Evolutionary conservation across 1,139 yeast genomes (phyloP), one percentile per base, ranked within the genome.

Genomic region (Candida tetrigidarum): DNA sequence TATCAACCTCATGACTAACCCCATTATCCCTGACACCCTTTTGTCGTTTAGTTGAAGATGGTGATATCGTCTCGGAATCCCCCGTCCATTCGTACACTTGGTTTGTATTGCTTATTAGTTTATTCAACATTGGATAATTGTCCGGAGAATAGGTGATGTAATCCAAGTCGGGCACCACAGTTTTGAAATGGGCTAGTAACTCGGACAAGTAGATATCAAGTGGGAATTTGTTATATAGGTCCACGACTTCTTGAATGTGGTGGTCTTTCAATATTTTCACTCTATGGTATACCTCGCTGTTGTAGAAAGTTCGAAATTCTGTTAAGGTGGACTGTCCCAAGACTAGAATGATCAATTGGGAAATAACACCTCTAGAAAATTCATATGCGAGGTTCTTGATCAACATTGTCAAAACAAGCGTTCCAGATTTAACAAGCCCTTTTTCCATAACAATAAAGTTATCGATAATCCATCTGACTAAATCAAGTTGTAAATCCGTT

Each of bases 231-330:
- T 49, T 42, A 33, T 56, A 57, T 32, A 73, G 53, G 38, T 68
- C 75, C 2, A 63, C 62, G 15, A 67, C 67, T 28, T 60, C 50
- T 43, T 65, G 62, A 5, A 69, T 60, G 40, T 71, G 74, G 77
- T 77, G 72, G 1, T 55, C 51, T 41, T 60, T 59, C 36, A 64
- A 52, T 9, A 47, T 33, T 12, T 47, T 41, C 3, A 49, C 41
- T 1, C 27, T 33, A 34, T 45, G 50, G 34, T 41, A 47, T 41
- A 32, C 33, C 15, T 48, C 50, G 15, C 37, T 43, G 35, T 50
- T 55, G 29, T 42, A 37, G 16, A 29, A 42, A 25, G 41, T 43
- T 3, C 28, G 37, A 5, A 44, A 23, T 5, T 41, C 16, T 9
- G 14, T 22, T 4, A 35, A 37, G 26, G 43, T 26, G 37, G 46